Conservation (phyloP, 2,329 filamentous ascomycete species). For the Cladosporium sphaerospermum region DNA sequence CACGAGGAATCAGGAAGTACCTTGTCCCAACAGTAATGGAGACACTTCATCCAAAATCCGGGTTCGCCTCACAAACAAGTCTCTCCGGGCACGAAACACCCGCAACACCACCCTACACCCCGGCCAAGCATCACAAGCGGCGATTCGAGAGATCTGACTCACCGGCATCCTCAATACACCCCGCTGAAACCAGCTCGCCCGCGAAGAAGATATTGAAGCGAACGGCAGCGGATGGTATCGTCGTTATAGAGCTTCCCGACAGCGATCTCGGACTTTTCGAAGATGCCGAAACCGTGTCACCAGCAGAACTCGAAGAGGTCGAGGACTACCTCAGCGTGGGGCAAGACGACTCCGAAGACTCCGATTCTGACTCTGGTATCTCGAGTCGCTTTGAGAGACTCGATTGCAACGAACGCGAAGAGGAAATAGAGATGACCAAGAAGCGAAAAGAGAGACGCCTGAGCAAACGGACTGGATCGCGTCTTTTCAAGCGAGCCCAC, state of each 20-base stretch:
- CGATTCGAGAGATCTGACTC: conserved; percentile 22
- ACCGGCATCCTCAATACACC: conserved; percentile 33
- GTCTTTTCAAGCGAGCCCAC: conserved; percentile 41
- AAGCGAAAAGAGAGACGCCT: conserved; percentile 32
- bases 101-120: conserved; percentile 27
- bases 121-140: conserved; percentile 19
- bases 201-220: conserved; percentile 24
- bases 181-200: conserved; percentile 30
- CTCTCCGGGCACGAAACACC: conserved; percentile 17
- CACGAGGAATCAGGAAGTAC: too few species aligned
- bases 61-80: conserved; percentile 20
- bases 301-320: conserved; percentile 40
- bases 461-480: conserved; percentile 32
- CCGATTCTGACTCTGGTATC: conserved; percentile 14
- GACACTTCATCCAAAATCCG: conserved; percentile 19
- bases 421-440: conserved; percentile 15
- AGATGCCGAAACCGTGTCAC: conserved; percentile 39
- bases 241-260: conserved; percentile 38
- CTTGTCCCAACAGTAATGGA: conserved; percentile 14
- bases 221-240: conserved; percentile 27
- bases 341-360: conserved; percentile 21
- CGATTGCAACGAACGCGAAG: conserved; percentile 22
- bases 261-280: conserved; percentile 25
- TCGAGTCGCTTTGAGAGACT: conserved; percentile 19
- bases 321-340: conserved; percentile 27